These are phyloP conservation scores for Lachnellula occidentalis DNA, from an alignment of 2,329 filamentous ascomycete species.

Conservation along the genomic window DNA sequence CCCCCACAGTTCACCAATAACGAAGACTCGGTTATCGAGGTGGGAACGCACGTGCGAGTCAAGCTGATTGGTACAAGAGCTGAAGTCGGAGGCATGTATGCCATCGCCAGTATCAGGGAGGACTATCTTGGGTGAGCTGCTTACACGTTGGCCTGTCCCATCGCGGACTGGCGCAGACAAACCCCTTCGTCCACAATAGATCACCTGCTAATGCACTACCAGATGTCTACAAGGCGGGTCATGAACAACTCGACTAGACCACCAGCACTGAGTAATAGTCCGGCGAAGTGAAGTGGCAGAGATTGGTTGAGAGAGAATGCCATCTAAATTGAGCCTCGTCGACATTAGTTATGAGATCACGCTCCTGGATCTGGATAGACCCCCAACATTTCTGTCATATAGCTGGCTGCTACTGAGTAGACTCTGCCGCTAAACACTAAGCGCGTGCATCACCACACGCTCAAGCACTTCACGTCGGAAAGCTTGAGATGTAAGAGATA, in stretches of 20 bases:
- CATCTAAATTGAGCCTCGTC: not conserved
- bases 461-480: not conserved
- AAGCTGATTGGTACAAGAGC: slow-evolving; percentile 92
- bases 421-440: too few relatives aligned
- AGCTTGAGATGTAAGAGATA: not conserved
- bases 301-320: not conserved
- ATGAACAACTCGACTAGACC: slow-evolving; percentile 7
- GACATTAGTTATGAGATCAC: not conserved
- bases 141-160: not conserved
- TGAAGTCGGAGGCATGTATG: slow-evolving; percentile 92
- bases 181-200: not conserved
- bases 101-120: slow-evolving; percentile 94
- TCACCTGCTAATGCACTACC: slow-evolving; percentile 2
- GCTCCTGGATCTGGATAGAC: too few relatives aligned
- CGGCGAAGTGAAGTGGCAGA: not conserved
- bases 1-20: slow-evolving; percentile 97
- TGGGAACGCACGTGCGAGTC: slow-evolving; percentile 85
- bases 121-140: slow-evolving; percentile 60
- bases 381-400: too few relatives aligned
- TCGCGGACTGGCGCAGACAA: not conserved
- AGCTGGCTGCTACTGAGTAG: too few relatives aligned
- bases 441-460: too few relatives aligned
- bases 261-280: not conserved
- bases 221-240: slow-evolving; percentile 24
- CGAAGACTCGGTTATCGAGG: slow-evolving; percentile 88